phyloP scores from a whole-genome alignment of 1,284 basidiomycete genomes.

The Naganishia liquefaciens region DNA sequence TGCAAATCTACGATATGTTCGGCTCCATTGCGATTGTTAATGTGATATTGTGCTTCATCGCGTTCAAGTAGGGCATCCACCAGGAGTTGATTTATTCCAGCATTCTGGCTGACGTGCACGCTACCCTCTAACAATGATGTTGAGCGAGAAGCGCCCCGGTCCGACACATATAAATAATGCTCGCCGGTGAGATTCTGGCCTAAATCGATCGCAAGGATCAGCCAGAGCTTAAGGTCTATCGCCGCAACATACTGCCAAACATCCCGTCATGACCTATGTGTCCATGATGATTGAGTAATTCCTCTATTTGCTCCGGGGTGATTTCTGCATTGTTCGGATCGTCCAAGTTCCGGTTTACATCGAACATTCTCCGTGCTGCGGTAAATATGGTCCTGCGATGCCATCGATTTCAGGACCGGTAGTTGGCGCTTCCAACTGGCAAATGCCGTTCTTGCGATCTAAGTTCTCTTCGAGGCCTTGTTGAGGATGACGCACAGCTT shows the following conservation, averaged over 20 bases:
- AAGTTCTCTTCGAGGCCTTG: background rate
- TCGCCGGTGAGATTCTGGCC: too few species aligned
- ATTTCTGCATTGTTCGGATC: constrained; percentile 22
- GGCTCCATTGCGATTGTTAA: background rate
- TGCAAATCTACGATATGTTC: background rate
- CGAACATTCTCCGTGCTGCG: constrained; percentile 23
- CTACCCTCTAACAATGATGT: too few species aligned
- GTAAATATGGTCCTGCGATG: background rate
- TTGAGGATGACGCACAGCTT: background rate
- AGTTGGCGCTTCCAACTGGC: background rate
- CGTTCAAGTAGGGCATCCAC: too few species aligned
- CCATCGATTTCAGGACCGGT: constrained; percentile 11
- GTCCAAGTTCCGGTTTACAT: constrained; percentile 15
- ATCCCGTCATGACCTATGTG: constrained; percentile 6
- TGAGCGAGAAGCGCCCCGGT: too few species aligned
- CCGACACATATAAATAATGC: too few species aligned
- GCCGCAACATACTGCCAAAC: constrained; percentile 1
- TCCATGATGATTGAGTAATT: background rate
- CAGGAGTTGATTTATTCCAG: too few species aligned
- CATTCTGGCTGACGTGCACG: too few species aligned
- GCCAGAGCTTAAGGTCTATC: too few species aligned
- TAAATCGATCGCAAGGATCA: too few species aligned
- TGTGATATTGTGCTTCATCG: too few species aligned
- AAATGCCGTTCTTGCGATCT: background rate
- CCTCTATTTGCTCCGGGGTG: constrained; percentile 7